Conservation (phyloP, 2,329 filamentous ascomycete genomes). For the Alternaria gansuensis region DNA sequence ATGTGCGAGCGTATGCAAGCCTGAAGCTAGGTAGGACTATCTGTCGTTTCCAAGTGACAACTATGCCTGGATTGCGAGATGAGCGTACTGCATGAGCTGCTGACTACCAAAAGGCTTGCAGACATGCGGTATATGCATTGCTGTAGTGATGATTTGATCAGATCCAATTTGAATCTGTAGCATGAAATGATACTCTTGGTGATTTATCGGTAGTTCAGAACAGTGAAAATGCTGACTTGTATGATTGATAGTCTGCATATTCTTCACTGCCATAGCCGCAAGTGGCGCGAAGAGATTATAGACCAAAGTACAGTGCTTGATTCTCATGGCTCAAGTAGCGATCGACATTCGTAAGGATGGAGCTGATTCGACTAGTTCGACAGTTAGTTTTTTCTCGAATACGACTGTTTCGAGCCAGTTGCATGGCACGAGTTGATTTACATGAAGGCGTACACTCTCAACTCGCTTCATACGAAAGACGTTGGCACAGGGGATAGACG, state of each 20-base stretch:
- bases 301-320: not conserved
- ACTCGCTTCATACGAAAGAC: not conserved
- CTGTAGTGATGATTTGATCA: not conserved
- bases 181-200: slow-evolving; percentile 1
- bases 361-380: not conserved
- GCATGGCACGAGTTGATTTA: not conserved
- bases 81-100: slow-evolving; percentile 10
- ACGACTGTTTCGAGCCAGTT: not conserved
- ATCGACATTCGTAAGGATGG: not conserved
- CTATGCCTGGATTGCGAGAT: slow-evolving; percentile 10
- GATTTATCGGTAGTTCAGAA: not conserved
- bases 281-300: not conserved
- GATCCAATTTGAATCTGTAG: not conserved
- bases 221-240: not conserved
- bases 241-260: slow-evolving; percentile 1
- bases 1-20: slow-evolving; percentile 8
- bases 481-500: slow-evolving; percentile 8
- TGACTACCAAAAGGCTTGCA: slow-evolving; percentile 7
- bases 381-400: not conserved
- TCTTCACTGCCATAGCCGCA: not conserved
- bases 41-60: slow-evolving; percentile 22
- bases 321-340: not conserved
- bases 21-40: slow-evolving; percentile 15
- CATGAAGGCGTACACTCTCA: not conserved
- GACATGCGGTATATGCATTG: not conserved